Percentiles rank a stretch among this genome's conserved stretches.
These are phyloP conservation scores for Leucoagaricus sp. DNA, from an alignment of 1,284 basidiomycete species.

Conservation along the genomic window DNA sequence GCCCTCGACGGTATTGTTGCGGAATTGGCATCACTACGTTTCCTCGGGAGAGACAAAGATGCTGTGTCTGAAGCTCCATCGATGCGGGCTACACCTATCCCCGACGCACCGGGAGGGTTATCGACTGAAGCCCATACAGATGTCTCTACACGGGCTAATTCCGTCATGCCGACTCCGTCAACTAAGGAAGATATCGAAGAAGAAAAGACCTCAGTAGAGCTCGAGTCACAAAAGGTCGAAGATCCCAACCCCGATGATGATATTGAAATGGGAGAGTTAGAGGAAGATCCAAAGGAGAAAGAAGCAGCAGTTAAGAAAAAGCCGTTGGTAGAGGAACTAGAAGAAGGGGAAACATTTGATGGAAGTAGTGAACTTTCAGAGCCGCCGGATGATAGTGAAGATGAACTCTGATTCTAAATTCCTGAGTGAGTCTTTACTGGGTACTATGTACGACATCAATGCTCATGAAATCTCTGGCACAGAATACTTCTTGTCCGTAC, in stretches of 20 bases:
- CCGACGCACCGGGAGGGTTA: constrained; percentile 35
- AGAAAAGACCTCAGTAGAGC: constrained; percentile 20
- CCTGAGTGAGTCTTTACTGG: constrained; percentile 11
- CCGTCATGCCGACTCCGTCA: constrained; percentile 4
- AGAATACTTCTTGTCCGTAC: constrained; percentile 57
- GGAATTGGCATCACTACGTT: constrained; percentile 59
- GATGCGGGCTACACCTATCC: constrained; percentile 47
- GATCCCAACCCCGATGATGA: constrained; percentile 52
- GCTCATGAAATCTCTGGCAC: constrained; percentile 74
- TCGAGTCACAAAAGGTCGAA: constrained; percentile 27
- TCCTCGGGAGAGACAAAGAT: constrained; percentile 68
- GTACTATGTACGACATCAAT: constrained; percentile 45
- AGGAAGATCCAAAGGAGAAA: constrained; percentile 60
- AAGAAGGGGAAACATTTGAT: constrained; percentile 84
- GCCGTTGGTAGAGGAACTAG: constrained; percentile 62
- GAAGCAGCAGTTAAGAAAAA: constrained; percentile 45
- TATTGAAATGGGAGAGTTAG: constrained; percentile 86
- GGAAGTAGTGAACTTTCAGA: constrained; percentile 75
- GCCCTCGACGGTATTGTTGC: constrained; percentile 65
- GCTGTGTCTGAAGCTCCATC: constrained; percentile 42
- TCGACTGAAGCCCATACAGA: constrained; percentile 22
- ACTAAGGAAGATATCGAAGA: constrained; percentile 22
- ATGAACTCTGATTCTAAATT: constrained; percentile 31
- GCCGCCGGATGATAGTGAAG: constrained; percentile 51
- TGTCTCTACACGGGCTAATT: constrained; percentile 14